Evolutionary conservation across 768 basidiomycete genomes (phyloP).

Genomic region (Naematelia encephala): DNA sequence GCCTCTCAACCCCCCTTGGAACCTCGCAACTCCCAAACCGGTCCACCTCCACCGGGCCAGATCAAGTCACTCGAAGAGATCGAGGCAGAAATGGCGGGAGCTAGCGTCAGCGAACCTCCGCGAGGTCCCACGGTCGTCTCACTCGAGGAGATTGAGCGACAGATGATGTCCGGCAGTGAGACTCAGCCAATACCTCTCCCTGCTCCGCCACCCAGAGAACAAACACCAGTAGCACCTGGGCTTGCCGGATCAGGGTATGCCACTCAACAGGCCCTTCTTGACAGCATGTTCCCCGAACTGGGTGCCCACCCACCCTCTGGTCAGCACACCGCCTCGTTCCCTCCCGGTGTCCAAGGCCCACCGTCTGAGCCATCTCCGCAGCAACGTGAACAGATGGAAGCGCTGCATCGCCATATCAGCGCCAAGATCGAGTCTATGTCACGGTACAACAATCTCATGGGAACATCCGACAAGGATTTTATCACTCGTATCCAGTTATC

Average conservation of each 20-base stretch:
- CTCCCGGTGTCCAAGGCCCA: slow-evolving; percentile 10
- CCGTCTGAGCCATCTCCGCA: slow-evolving; percentile 22
- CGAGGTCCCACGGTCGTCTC: slow-evolving; percentile 31
- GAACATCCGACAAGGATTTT: slow-evolving; percentile 81
- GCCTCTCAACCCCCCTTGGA: neutral
- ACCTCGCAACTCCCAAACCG: neutral
- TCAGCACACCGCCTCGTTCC: slow-evolving; percentile 15
- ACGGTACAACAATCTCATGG: slow-evolving; percentile 51
- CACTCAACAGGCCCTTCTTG: slow-evolving; percentile 41
- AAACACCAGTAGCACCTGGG: slow-evolving; percentile 23
- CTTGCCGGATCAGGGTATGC: slow-evolving; percentile 35
- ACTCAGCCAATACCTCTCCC: neutral
- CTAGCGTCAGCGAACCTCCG: slow-evolving; percentile 21
- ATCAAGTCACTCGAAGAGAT: slow-evolving; percentile 52
- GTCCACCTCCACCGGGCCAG: slow-evolving; percentile 27
- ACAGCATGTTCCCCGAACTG: slow-evolving; percentile 46
- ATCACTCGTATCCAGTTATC: slow-evolving; percentile 99
- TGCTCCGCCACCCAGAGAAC: slow-evolving; percentile 15
- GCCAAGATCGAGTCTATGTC: slow-evolving; percentile 47
- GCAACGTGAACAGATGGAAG: slow-evolving; percentile 27
- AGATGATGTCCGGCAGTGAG: slow-evolving; percentile 39
- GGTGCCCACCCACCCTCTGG: slow-evolving; percentile 9
- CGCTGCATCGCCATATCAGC: slow-evolving; percentile 33
- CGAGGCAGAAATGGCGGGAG: slow-evolving; percentile 47
- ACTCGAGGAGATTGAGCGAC: slow-evolving; percentile 44